Evolutionary conservation across 83 land plant species (phyloP), one percentile per base, ranked within the genome.

Genomic region (Thuja plicata): DNA sequence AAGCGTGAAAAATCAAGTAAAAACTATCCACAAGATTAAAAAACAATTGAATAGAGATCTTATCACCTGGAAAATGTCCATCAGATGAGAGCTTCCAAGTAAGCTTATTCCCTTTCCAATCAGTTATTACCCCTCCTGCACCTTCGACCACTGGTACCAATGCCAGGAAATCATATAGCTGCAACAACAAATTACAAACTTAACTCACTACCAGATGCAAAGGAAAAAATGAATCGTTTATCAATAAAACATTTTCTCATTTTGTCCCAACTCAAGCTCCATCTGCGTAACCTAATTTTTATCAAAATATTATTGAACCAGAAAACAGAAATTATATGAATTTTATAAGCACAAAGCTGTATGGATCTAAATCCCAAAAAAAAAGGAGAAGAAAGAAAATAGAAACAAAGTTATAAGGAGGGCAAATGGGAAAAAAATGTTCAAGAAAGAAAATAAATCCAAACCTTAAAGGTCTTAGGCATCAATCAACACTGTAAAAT

Each of bases 101-200:
- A 71, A 98, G 97, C 17, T 82, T 76, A n/a, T 96, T 37, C 7
- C 99, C 99, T 79, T 91, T 92, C 99, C 99, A 98, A 70, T 98
- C 95, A 88, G 99, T 97, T 87, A 98, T 96, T 2, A 91, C 91
- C 24, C 99, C 99, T 19, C 99, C 99, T 87, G 99, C 98, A 85
- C 99, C 99, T 90, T 97, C 96, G 81, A 98, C 94, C 45, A 98
- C 97, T 24, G 99, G 99, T 87, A 98, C 91, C 89, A 98, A 90
- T 35, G 99, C 92, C 66, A 98, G 91, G 87, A 95, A 95, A 93
- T 98, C 99, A 86, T 98, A 98, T 37, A 97, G 98, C 99, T 98
- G 98, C 80, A 88, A 86, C 71, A 60, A 86, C 57, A 90, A 34
- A 9, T 86, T 17, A 17, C 55, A 86, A 85, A 38, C 9, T 37